Base-by-base conservation (phyloP, 2,329 filamentous ascomycete species). In the Botryotinia convoluta region DNA sequence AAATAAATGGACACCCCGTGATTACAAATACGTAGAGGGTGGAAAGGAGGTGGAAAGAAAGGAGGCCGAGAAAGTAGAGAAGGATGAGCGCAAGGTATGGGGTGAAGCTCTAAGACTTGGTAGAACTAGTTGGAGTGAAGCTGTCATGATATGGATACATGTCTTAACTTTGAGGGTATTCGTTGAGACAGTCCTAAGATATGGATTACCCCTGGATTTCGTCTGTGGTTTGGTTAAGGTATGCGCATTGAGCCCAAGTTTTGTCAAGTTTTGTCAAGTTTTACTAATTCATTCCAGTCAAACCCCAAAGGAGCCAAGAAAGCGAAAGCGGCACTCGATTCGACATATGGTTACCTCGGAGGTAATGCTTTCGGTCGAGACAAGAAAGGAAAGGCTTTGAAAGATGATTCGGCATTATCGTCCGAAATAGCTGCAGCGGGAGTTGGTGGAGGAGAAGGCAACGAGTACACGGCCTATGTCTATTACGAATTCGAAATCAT, bases 171-270 rank as follows among this genome's bases (percentile, higher is more conserved):
- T 99, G 79, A 87, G 96, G 71, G 95, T 98, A 32, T 99, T 98
- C 83, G 96, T 99, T 32, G 96, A 99, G 87, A 97, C 95, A 8
- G 96, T 99, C n/a, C 85, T 99, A 80, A 90, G 96, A 77, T 99
- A 99, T 81, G 96, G 96, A 42, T 83, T 99, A 79, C 96, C 96
- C 65, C 84, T 98, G 76, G 93, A 97, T 78, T 99, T 95, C 83
- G 91, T 97, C 67, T 93, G 92, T 78, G 93, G 91, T 26, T 84
- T 98, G 77, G 86, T 98, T 75, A 91, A 93, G 91, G 95, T 97
- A 87, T 73, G 45, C 22, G 22, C 16, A 3, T 29, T 22, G 42
- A 14, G n/a, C 9, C 7, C 18, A 37, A 70, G 3, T 48, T 9
- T 37, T 45, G 7, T 12, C 37, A 39, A 37, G 35, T 37, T 37